Percentiles rank a stretch among this genome's conserved stretches.
phyloP scores from a whole-genome alignment of 1,284 basidiomycete genomes.

The Hemileccinum hortonii region DNA sequence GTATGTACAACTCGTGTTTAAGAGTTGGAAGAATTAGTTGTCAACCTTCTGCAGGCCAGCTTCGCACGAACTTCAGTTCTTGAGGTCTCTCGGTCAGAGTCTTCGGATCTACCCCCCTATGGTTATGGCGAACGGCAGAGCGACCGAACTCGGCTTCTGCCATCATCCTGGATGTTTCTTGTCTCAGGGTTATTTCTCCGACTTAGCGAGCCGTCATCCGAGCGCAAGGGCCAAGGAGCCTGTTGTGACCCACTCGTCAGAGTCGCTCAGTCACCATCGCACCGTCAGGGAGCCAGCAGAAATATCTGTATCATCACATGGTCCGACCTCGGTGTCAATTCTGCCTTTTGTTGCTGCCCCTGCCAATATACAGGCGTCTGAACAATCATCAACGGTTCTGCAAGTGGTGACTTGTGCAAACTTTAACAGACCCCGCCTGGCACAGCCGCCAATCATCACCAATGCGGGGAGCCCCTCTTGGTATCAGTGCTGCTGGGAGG shows the following conservation, averaged over 20 bases:
- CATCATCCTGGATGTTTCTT: neutral
- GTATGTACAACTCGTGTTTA: constrained; percentile 3
- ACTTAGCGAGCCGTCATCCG: neutral
- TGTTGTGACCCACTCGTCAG: neutral
- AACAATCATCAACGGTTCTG: neutral
- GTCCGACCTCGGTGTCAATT: neutral
- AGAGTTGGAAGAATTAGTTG: neutral
- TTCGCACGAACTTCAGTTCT: constrained; percentile 12
- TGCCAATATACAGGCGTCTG: too few species aligned
- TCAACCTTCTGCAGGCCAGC: constrained; percentile 7
- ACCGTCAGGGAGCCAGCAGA: neutral
- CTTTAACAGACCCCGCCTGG: neutral
- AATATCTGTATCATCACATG: neutral
- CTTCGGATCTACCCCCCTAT: neutral
- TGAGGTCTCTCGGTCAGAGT: constrained; percentile 4
- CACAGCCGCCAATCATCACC: neutral
- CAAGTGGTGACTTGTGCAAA: neutral
- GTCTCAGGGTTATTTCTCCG: neutral
- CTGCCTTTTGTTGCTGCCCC: neutral
- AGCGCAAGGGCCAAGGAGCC: neutral
- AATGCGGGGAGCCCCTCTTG: neutral
- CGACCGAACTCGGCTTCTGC: neutral
- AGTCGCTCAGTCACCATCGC: neutral
- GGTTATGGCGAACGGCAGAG: neutral
- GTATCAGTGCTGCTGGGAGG: constrained; percentile 12